Conservation (phyloP, 257 asterid genomes). For the Ophiorrhiza pumila region DNA sequence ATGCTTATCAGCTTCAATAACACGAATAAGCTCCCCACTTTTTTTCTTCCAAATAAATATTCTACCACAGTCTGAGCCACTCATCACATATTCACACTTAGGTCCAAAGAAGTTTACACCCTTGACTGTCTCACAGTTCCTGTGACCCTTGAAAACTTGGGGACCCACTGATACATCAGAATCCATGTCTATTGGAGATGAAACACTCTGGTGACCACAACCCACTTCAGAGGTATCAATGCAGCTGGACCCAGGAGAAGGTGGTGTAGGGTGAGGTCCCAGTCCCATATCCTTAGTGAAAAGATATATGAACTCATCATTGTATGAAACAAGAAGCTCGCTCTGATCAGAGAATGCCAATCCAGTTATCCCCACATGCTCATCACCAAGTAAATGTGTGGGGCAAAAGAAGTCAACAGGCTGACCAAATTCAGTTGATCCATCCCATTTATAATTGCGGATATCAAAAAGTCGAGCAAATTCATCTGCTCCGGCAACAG, state of each 20-base stretch:
- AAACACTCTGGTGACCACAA: constrained; percentile 26
- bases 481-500: constrained; percentile 82
- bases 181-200: constrained; percentile 30
- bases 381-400: constrained; percentile 55
- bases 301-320: constrained; percentile 70
- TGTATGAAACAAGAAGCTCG: constrained; percentile 88
- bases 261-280: constrained; percentile 49
- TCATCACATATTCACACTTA: constrained; percentile 75
- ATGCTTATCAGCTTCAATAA: constrained; percentile 73
- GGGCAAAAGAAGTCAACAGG: constrained; percentile 80
- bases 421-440: constrained; percentile 60
- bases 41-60: constrained; percentile 90
- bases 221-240: constrained; percentile 37
- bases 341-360: constrained; percentile 88
- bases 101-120: constrained; percentile 91
- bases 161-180: constrained; percentile 41
- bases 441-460: constrained; percentile 68
- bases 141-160: constrained; percentile 78
- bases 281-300: constrained; percentile 67
- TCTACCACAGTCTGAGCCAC: constrained; percentile 94
- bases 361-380: constrained; percentile 71
- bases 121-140: constrained; percentile 71
- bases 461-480: constrained; percentile 81
- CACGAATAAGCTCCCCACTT: constrained; percentile 74
- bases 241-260: constrained; percentile 33